phyloP scores from a whole-genome alignment of 805 yeast genomes.

The Spathaspora girioi region DNA sequence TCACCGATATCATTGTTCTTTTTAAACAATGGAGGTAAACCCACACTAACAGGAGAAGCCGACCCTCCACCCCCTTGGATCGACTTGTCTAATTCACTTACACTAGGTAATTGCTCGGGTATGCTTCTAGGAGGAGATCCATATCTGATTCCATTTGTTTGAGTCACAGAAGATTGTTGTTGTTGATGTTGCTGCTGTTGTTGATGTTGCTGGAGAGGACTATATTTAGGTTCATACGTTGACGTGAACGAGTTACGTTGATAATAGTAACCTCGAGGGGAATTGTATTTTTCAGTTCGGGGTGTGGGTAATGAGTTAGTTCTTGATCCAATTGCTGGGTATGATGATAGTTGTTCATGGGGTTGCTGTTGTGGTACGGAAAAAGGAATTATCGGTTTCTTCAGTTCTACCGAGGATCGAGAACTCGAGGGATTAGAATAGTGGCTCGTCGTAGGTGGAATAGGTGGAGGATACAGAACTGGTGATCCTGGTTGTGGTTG shows the following conservation, averaged over 20 bases:
- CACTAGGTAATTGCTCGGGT: constrained; percentile 25
- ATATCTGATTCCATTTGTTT: background rate
- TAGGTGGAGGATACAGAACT: background rate
- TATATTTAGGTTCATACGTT: constrained; percentile 8
- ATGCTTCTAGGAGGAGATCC: constrained; percentile 3
- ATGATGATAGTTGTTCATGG: background rate
- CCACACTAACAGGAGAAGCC: background rate
- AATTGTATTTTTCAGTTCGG: constrained; percentile 9
- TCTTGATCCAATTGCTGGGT: constrained; percentile 6
- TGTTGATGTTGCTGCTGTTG: background rate
- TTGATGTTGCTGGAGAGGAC: background rate
- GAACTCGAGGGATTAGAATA: background rate
- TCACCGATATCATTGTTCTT: background rate
- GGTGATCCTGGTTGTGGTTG: constrained; percentile 4
- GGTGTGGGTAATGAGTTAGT: constrained; percentile 21
- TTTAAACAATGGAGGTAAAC: constrained; percentile 3
- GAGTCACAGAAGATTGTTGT: background rate
- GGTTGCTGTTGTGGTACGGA: background rate
- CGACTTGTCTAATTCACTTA: constrained; percentile 33
- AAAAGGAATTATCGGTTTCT: background rate
- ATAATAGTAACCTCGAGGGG: constrained; percentile 4
- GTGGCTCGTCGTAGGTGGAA: background rate
- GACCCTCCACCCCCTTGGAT: constrained; percentile 11
- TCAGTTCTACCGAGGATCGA: constrained; percentile 1
- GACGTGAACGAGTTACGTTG: constrained; percentile 20